Conservation (phyloP, 1,139 yeast species). For the Yamadazyma epiphylla region DNA sequence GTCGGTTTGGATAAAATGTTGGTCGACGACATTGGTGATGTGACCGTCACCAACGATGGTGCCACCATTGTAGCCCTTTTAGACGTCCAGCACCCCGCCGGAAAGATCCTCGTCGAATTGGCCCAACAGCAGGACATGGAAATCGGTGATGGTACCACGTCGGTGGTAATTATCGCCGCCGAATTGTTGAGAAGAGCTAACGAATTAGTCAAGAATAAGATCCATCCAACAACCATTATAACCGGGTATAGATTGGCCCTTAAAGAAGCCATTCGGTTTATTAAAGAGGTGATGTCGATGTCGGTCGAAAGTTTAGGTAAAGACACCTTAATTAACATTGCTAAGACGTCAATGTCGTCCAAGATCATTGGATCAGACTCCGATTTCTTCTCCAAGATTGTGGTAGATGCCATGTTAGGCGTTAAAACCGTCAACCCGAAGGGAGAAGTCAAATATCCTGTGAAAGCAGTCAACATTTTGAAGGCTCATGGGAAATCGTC, state of each 20-base stretch:
- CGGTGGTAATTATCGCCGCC: conserved; percentile 94
- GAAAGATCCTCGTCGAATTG: conserved; percentile 90
- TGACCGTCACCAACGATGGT: conserved; percentile 97
- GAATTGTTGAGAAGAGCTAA: conserved; percentile 91
- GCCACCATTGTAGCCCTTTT: conserved; percentile 89
- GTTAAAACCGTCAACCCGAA: conserved; percentile 87
- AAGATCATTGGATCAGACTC: conserved; percentile 96
- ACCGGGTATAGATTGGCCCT: conserved; percentile 94
- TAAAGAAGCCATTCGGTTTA: conserved; percentile 86
- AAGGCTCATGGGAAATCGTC: conserved; percentile 97
- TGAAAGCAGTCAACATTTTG: conserved; percentile 92
- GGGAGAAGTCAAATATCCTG: conserved; percentile 92
- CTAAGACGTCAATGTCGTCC: conserved; percentile 95
- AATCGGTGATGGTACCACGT: conserved; percentile 97
- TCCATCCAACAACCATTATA: conserved; percentile 96
- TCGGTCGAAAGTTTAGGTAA: conserved; percentile 82
- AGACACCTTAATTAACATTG: conserved; percentile 79
- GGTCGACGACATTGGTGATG: conserved; percentile 99
- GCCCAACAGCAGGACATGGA: conserved; percentile 99
- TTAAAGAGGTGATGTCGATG: conserved; percentile 78
- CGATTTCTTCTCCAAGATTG: conserved; percentile 84
- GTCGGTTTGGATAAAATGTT: conserved; percentile 98
- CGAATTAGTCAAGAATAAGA: conserved; percentile 86
- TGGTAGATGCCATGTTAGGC: conserved; percentile 93
- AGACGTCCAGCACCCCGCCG: conserved; percentile 99